Conservation (phyloP, 176 grass and related monocot genomes). For the Oryza meyeriana region DNA sequence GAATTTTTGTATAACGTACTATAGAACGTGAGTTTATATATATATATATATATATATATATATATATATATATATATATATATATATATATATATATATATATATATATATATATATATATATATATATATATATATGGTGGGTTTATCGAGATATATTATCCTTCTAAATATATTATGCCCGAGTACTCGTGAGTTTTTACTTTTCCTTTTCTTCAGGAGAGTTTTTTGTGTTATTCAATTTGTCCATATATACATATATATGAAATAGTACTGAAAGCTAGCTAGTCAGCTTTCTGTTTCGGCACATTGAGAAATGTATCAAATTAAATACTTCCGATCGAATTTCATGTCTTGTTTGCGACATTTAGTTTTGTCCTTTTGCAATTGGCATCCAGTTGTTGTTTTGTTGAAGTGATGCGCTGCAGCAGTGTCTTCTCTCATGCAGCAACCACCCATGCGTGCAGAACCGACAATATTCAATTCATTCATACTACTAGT, state of each 20-base stretch:
- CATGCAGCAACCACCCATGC: constrained; percentile 23
- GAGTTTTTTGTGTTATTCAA: background rate
- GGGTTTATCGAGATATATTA: no score
- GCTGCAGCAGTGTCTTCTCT: background rate
- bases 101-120: no score
- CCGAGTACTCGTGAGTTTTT: background rate
- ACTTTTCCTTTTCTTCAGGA: background rate
- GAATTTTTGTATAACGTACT: background rate
- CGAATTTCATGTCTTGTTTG: background rate
- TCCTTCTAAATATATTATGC: background rate
- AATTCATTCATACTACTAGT: background rate
- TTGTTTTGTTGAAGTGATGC: constrained; percentile 16
- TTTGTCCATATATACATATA: background rate
- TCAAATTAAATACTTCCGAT: background rate
- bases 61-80: no score
- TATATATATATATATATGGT: no score
- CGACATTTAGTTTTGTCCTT: constrained; percentile 7
- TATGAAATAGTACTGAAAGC: no score
- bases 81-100: no score
- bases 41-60: no score
- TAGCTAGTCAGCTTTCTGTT: background rate
- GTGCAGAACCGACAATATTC: constrained; percentile 32
- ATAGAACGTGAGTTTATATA: constrained; percentile 1
- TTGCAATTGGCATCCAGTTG: background rate
- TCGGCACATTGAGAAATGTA: background rate